Conservation (phyloP, 2,329 filamentous ascomycete species). For the Cylindrodendrum hubeiense region DNA sequence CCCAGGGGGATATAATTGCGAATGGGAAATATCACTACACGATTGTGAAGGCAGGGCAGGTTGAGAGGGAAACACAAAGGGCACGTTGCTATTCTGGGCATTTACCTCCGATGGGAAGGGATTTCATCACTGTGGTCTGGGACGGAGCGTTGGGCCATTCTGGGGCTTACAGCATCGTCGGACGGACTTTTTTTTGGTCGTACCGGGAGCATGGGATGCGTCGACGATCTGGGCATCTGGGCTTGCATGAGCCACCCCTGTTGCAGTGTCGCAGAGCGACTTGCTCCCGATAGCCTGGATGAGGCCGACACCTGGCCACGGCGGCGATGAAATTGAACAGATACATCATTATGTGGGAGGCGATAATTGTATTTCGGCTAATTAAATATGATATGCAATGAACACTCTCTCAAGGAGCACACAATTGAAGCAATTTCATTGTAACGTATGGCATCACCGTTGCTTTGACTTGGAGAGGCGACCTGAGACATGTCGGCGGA, state of each 20-base stretch:
- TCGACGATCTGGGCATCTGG: conserved; percentile 17
- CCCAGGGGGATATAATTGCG: neutral
- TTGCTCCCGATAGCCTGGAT: conserved; percentile 16
- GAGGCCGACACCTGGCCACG: conserved; percentile 4
- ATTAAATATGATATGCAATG: neutral
- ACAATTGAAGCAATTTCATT: neutral
- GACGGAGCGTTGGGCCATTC: neutral
- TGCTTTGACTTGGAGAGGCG: neutral
- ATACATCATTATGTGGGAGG: neutral
- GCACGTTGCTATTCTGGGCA: neutral
- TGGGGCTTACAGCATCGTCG: conserved; percentile 1
- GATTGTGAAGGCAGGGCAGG: neutral
- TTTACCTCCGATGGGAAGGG: neutral
- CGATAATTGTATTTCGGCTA: neutral
- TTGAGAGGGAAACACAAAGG: neutral
- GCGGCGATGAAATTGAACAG: conserved; percentile 1
- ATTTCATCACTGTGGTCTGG: neutral
- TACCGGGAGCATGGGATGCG: conserved; percentile 13
- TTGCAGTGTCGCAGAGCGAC: conserved; percentile 10
- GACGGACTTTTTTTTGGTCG: conserved; percentile 8
- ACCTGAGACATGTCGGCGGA: conserved; percentile 5
- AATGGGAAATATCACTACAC: conserved; percentile 1
- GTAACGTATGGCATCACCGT: neutral
- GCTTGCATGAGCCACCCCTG: conserved; percentile 31
- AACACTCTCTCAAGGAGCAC: neutral